Percentiles rank a stretch among this genome's conserved stretches.
These are phyloP conservation scores for Leptographium radiaticola DNA, from an alignment of 2,329 filamentous ascomycete species.

Conservation along the genomic window DNA sequence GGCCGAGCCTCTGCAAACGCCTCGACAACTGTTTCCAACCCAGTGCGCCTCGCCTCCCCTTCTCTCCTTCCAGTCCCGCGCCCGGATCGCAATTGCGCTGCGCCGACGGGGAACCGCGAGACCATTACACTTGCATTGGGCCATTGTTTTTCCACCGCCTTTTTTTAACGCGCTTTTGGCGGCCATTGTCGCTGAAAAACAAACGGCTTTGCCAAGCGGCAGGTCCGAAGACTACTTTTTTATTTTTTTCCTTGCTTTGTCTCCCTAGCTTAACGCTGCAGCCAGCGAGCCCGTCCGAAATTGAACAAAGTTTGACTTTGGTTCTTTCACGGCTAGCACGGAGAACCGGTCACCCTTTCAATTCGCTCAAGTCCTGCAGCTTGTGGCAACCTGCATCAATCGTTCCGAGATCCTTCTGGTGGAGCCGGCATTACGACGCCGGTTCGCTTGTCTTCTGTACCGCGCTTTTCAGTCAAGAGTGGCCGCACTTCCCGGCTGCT, in stretches of 20 bases:
- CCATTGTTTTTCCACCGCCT: not conserved
- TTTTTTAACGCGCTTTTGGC: not conserved
- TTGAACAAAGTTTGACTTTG: too few relatives aligned
- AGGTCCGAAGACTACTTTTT: not conserved
- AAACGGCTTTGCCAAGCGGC: too few relatives aligned
- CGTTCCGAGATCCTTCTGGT: not conserved
- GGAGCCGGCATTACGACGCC: not conserved
- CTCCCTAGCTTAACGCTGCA: not conserved
- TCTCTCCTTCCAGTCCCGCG: too few relatives aligned
- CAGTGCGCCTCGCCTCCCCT: too few relatives aligned
- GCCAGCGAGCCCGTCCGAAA: too few relatives aligned
- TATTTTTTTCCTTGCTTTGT: not conserved
- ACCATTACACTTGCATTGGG: not conserved
- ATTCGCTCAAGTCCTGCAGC: not conserved
- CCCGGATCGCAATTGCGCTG: too few relatives aligned
- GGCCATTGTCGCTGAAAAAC: not conserved
- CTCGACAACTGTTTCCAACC: too few relatives aligned
- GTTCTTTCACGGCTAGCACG: not conserved
- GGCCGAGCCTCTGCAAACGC: too few relatives aligned
- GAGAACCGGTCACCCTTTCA: not conserved
- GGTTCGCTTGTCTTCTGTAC: not conserved
- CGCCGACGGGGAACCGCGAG: too few relatives aligned
- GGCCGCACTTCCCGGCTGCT: not conserved
- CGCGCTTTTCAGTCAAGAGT: not conserved
- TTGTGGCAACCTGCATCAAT: not conserved